These are phyloP conservation scores for Ustilago shanxiensis DNA, from an alignment of 1,284 basidiomycete species.

Conservation along the genomic window DNA sequence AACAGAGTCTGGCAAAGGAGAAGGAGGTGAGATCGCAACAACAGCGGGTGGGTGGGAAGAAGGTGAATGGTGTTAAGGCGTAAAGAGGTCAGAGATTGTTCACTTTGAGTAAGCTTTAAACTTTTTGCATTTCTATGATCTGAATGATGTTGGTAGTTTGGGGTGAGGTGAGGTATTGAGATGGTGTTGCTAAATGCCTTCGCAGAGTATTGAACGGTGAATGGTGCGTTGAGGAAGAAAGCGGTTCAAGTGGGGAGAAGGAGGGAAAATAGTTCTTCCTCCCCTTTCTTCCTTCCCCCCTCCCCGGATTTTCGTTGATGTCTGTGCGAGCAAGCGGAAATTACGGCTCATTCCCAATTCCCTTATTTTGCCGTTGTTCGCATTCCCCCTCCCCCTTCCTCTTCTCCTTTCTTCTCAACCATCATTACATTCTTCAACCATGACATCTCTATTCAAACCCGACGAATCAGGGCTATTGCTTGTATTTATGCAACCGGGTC, in stretches of 20 bases:
- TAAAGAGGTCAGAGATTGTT: neutral
- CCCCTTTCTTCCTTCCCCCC: too few species aligned
- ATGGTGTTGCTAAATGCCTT: too few species aligned
- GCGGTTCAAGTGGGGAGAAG: neutral
- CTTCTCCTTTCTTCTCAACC: too few species aligned
- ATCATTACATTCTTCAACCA: neutral
- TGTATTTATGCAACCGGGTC: conserved; percentile 66
- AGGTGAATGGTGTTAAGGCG: conserved; percentile 25
- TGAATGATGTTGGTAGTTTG: neutral
- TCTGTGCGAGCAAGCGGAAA: neutral
- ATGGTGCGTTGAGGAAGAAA: too few species aligned
- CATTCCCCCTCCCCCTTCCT: too few species aligned
- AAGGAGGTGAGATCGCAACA: conserved; percentile 18
- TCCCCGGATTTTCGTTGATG: too few species aligned
- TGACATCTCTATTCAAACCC: conserved; percentile 19
- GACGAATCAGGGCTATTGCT: conserved; percentile 61
- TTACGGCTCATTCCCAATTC: too few species aligned
- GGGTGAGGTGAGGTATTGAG: too few species aligned
- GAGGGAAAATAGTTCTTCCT: conserved; percentile 4
- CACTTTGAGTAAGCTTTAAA: neutral
- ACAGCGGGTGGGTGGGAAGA: neutral
- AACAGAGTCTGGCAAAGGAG: conserved; percentile 28
- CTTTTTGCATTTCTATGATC: neutral
- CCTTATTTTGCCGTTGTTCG: neutral
- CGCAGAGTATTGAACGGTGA: too few species aligned